Evolutionary conservation across 1,139 yeast species (phyloP), one percentile per base, ranked within the genome.

Genomic region (Taiozyma onychis): DNA sequence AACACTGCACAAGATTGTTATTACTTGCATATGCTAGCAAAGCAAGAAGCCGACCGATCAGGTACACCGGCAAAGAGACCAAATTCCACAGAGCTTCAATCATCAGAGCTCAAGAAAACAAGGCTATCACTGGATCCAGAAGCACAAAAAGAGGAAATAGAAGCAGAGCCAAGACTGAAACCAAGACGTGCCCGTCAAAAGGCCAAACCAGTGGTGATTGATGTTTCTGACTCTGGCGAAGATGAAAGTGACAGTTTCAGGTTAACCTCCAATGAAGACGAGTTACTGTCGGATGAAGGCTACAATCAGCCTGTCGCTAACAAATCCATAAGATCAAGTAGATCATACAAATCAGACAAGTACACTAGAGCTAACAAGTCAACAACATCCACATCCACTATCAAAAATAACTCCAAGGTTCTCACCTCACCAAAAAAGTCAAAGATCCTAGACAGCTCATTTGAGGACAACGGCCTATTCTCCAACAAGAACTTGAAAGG

Each of bases 1-100:
- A 67, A 72, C 14, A 71, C 73, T 1, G 68, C 66, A 8, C 72
- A 73, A 0, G 68, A 66, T 26, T 87, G 95, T 59, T 76, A 75
- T 58, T 78, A 81, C 49, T 71, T 75, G 51, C 52, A 64, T 3
- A 44, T 46, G 43, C 30, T 55, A 18, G 41, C 45, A 16, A 13
- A 53, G 41, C 26, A 47, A 39, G 16, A 53, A 14, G 26, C 7
- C 16, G 16, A 28, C 7, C 34, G 5, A 14, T 6, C 41, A 4
- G 34, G 26, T 22, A 24, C 28, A 14, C 28, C 43, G 3, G 16
- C 14, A 14, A 39, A 39, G 14, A 39, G 43, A 39, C 16, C 18
- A 2, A 39, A 39, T 18, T 11, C 27, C 4, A 22, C 9, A 13
- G 43, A 39, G 9, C 43, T 39, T 8, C 26, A 39, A 18, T 24